Percentiles rank a stretch among this genome's conserved stretches.
phyloP scores from a whole-genome alignment of 257 asterid species.

The Capsicum pubescens region DNA sequence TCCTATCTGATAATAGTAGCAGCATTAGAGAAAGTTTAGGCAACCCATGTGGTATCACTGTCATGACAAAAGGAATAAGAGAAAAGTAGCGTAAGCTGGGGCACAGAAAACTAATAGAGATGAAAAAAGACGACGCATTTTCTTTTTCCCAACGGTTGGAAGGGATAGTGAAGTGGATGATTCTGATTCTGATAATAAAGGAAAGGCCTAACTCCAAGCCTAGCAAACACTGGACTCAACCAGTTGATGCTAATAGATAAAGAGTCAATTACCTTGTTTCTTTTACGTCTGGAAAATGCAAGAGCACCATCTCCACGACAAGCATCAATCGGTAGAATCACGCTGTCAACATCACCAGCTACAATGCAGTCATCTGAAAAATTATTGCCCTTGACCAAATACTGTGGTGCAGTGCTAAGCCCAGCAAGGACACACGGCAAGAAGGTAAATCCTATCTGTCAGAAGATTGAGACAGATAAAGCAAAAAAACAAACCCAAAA shows the following conservation, averaged over 20 bases:
- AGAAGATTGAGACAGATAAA: background rate
- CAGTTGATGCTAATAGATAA: background rate
- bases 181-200: background rate
- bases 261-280: slow-evolving; percentile 51
- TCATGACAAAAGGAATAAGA: background rate
- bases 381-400: slow-evolving; percentile 44
- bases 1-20: slow-evolving; percentile 14
- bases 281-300: slow-evolving; percentile 60
- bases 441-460: slow-evolving; percentile 88
- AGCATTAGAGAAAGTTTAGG: background rate
- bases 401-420: slow-evolving; percentile 83
- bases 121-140: background rate
- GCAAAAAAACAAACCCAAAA: background rate
- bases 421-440: slow-evolving; percentile 99
- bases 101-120: background rate
- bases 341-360: slow-evolving; percentile 84
- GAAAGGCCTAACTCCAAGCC: background rate
- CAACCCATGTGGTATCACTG: slow-evolving; percentile 2
- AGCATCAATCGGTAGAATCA: slow-evolving; percentile 81
- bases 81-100: background rate
- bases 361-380: slow-evolving; percentile 50
- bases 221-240: background rate
- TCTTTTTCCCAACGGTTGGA: background rate
- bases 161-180: slow-evolving; percentile 6
- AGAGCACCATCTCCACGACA: slow-evolving; percentile 90